Percentiles rank a stretch among this genome's conserved stretches.
These are phyloP conservation scores for Arthrobotrys sinensis DNA, from an alignment of 2,329 filamentous ascomycete species.

Conservation along the genomic window DNA sequence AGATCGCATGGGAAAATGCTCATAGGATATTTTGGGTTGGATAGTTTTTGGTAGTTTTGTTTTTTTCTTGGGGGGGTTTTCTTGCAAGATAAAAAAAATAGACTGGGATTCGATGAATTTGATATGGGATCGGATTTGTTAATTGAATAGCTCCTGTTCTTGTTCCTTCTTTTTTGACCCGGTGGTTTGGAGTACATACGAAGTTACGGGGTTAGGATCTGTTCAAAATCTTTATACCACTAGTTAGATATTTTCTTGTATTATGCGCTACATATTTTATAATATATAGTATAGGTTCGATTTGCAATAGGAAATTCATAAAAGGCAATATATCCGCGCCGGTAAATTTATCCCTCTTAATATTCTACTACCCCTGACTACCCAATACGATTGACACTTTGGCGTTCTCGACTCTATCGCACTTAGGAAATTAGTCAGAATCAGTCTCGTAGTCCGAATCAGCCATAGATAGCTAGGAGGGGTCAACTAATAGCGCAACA, in stretches of 20 bases:
- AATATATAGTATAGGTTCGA: background rate
- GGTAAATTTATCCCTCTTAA: too few species aligned
- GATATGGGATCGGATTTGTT: background rate
- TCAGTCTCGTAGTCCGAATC: too few species aligned
- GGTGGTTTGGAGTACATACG: slow-evolving; percentile 10
- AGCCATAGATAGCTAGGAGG: too few species aligned
- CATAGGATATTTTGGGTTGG: background rate
- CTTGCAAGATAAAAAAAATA: slow-evolving; percentile 8
- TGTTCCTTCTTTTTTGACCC: background rate
- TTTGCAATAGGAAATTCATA: too few species aligned
- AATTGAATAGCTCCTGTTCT: background rate
- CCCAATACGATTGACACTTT: too few species aligned
- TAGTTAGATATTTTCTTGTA: background rate
- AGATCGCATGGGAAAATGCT: background rate
- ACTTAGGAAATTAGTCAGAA: too few species aligned
- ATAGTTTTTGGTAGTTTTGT: background rate
- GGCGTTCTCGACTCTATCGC: too few species aligned
- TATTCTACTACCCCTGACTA: too few species aligned
- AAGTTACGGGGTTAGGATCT: slow-evolving; percentile 10
- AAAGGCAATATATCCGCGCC: too few species aligned
- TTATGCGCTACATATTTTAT: background rate
- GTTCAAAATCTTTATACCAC: background rate
- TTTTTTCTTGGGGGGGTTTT: background rate
- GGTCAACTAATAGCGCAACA: too few species aligned
- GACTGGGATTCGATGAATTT: background rate